phyloP scores from a whole-genome alignment of 805 yeast genomes.

The Candida lessepsii region DNA sequence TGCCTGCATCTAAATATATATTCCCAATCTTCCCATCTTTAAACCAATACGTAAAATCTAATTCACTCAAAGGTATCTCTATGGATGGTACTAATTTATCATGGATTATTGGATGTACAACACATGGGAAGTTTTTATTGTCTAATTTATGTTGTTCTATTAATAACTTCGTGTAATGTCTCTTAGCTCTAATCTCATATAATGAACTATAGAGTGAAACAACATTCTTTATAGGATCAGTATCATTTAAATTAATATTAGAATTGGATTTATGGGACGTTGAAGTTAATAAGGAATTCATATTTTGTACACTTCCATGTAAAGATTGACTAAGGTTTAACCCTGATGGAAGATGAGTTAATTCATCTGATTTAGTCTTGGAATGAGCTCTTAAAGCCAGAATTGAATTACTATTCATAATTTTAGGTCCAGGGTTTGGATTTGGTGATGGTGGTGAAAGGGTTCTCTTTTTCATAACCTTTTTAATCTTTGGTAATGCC shows the following conservation, averaged over 20 bases:
- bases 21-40: conserved; percentile 38
- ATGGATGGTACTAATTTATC: conserved; percentile 40
- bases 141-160: conserved; percentile 13
- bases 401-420: conserved; percentile 1
- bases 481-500: conserved; percentile 38
- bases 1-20: conserved; percentile 25
- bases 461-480: conserved; percentile 4
- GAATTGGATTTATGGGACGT: conserved; percentile 5
- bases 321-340: conserved; percentile 6
- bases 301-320: conserved; percentile 18
- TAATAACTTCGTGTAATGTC: conserved; percentile 26
- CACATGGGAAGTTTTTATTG: conserved; percentile 16
- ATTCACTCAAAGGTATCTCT: conserved; percentile 31
- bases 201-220: conserved; percentile 33
- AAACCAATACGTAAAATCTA: conserved; percentile 33
- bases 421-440: background rate
- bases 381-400: conserved; percentile 7
- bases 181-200: conserved; percentile 33
- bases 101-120: conserved; percentile 37
- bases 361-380: conserved; percentile 9
- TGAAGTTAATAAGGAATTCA: conserved; percentile 22
- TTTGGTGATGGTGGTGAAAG: background rate
- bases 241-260: conserved; percentile 10
- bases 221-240: conserved; percentile 27
- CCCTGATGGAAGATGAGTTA: conserved; percentile 8